phyloP scores from a whole-genome alignment of 192 early-diverging fungal genomes.

The Phycomyces blakesleeanus region DNA sequence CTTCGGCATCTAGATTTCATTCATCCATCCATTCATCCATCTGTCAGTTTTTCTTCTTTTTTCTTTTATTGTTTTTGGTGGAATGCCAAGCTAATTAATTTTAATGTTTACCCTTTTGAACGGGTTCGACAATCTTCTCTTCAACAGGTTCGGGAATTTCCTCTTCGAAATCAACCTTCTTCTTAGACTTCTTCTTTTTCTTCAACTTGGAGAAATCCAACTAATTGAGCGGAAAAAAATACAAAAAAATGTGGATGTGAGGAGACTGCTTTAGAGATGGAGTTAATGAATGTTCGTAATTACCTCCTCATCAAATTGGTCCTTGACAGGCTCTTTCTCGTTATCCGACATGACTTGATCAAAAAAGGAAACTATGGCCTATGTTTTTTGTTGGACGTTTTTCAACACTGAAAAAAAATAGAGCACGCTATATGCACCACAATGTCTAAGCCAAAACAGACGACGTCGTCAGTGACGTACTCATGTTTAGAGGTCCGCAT shows the following conservation, averaged over 20 bases:
- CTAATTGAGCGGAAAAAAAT: constrained; percentile 10
- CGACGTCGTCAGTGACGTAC: constrained; percentile 3
- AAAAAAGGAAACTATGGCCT: background rate
- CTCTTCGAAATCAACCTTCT: constrained; percentile 44
- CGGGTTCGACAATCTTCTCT: constrained; percentile 7
- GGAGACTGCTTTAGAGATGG: background rate
- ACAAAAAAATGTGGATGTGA: background rate
- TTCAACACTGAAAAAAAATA: constrained; percentile 5
- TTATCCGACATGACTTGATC: constrained; percentile 36
- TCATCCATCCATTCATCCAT: background rate
- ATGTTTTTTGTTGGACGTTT: background rate
- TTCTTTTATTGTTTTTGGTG: background rate
- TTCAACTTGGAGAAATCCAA: constrained; percentile 41
- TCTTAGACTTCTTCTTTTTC: constrained; percentile 71
- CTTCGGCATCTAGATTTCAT: constrained; percentile 14
- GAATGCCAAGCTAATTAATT: no score
- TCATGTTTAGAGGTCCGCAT: background rate
- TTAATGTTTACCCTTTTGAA: background rate
- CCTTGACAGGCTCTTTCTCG: constrained; percentile 35
- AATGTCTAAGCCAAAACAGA: background rate
- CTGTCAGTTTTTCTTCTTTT: background rate
- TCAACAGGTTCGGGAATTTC: constrained; percentile 23
- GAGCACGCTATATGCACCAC: background rate
- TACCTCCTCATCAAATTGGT: constrained; percentile 35
- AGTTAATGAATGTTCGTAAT: background rate